These are phyloP conservation scores for Hemerocallis citrina DNA, from an alignment of 106 monocot species.

Conservation along the genomic window DNA sequence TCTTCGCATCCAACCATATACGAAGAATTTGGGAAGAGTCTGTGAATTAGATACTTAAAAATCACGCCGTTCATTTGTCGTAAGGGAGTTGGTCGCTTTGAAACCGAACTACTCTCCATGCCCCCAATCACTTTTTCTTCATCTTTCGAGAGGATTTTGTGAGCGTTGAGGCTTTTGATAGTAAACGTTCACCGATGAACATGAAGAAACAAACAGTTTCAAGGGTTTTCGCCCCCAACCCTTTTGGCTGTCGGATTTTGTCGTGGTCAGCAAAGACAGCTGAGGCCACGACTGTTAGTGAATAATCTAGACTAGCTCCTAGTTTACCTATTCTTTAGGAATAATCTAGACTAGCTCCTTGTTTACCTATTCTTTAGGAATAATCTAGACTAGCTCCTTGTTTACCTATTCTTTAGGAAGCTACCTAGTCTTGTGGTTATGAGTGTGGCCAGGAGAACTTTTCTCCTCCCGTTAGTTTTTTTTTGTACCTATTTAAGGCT, in stretches of 20 bases:
- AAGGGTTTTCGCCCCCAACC: conserved; percentile 49
- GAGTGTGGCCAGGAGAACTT: too few species aligned
- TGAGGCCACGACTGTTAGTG: conserved; percentile 62
- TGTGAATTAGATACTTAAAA: conserved; percentile 62
- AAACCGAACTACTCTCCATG: conserved; percentile 60
- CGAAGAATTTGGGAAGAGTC: conserved; percentile 85
- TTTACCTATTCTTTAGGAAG: too few species aligned
- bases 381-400: too few species aligned
- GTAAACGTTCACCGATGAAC: conserved; percentile 70
- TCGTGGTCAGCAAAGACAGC: conserved; percentile 76
- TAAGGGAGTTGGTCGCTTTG: conserved; percentile 38
- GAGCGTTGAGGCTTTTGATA: too few species aligned
- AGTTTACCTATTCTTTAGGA: too few species aligned
- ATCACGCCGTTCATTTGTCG: conserved; percentile 82
- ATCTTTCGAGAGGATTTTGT: conserved; percentile 30
- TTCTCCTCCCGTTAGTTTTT: too few species aligned
- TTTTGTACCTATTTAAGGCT: too few species aligned
- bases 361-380: too few species aligned
- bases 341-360: too few species aligned
- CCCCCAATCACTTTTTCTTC: conserved; percentile 35
- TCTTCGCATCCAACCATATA: conserved; percentile 85
- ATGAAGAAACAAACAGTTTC: conserved; percentile 76
- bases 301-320: too few species aligned
- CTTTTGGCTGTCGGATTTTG: conserved; percentile 80
- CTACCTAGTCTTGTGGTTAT: too few species aligned